phyloP scores from a whole-genome alignment of 371 early-diverging fungal species.

The Lichtheimia corymbifera region DNA sequence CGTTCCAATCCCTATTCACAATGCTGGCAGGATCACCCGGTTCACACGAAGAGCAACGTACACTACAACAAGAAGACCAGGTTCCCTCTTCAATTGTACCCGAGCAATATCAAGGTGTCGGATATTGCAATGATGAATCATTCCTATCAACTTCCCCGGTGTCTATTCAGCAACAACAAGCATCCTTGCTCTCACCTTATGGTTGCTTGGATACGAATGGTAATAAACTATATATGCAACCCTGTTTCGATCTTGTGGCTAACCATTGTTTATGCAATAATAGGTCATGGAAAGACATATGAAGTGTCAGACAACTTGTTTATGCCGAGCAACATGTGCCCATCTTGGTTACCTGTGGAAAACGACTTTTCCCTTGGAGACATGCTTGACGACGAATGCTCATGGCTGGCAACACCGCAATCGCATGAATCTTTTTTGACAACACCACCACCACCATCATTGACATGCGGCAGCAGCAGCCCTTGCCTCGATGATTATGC shows the following conservation, averaged over 20 bases:
- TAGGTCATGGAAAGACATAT: slow-evolving; percentile 1
- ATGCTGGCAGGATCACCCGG: no score
- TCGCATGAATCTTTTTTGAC: not conserved
- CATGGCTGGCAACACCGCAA: not conserved
- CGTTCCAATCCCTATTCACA: not conserved
- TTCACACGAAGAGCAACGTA: no score
- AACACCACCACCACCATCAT: not conserved
- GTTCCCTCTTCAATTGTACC: no score
- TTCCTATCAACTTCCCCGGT: not conserved
- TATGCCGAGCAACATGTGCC: not conserved
- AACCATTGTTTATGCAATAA: not conserved
- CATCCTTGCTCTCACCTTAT: no score
- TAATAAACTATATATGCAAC: not conserved
- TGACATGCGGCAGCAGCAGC: not conserved
- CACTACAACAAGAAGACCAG: no score
- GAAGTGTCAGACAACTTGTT: not conserved
- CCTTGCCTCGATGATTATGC: not conserved
- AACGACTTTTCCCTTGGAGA: slow-evolving; percentile 1
- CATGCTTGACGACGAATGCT: not conserved
- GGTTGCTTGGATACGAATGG: no score
- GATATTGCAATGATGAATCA: not conserved
- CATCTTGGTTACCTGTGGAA: slow-evolving; percentile 3
- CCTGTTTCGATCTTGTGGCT: no score
- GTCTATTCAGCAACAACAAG: no score
- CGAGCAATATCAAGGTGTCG: not conserved